Conservation (phyloP, 2,329 filamentous ascomycete species). For the Paecilomyces variotii region DNA sequence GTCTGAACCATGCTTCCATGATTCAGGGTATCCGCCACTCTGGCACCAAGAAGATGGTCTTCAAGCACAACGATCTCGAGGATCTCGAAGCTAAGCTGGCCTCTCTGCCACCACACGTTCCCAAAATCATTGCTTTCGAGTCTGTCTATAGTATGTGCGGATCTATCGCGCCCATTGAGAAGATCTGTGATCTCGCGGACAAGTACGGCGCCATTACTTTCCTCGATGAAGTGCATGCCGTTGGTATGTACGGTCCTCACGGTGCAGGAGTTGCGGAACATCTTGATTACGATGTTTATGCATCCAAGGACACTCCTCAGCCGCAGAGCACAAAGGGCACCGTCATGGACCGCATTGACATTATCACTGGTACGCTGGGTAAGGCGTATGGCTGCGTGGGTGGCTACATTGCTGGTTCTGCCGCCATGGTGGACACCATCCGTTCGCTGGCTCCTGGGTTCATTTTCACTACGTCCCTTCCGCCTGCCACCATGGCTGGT, state of each 20-base stretch:
- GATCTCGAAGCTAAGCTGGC: constrained; percentile 91
- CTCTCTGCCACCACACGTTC: constrained; percentile 71
- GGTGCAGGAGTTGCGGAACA: constrained; percentile 96
- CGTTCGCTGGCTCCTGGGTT: constrained; percentile 93
- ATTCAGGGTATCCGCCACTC: constrained; percentile 98
- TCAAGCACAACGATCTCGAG: constrained; percentile 94
- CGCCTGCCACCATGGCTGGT: constrained; percentile 93
- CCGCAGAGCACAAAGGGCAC: constrained; percentile 54
- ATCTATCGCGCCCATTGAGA: constrained; percentile 89
- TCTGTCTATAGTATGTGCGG: constrained; percentile 99
- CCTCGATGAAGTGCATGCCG: constrained; percentile 95
- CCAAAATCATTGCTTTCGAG: constrained; percentile 98
- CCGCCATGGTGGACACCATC: constrained; percentile 81
- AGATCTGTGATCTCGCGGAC: constrained; percentile 90
- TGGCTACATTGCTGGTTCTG: constrained; percentile 89
- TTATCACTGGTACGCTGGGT: constrained; percentile 93
- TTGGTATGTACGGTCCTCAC: constrained; percentile 96
- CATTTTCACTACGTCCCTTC: constrained; percentile 96
- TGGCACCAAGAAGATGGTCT: constrained; percentile 92
- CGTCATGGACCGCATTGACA: constrained; percentile 91
- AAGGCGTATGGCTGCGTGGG: constrained; percentile 98
- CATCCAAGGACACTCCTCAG: constrained; percentile 55
- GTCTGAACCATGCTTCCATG: constrained; percentile 97
- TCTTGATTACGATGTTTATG: constrained; percentile 84
- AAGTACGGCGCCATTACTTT: constrained; percentile 98